phyloP scores from a whole-genome alignment of 2,329 filamentous ascomycete genomes.

The Cyclaneusma minus region DNA sequence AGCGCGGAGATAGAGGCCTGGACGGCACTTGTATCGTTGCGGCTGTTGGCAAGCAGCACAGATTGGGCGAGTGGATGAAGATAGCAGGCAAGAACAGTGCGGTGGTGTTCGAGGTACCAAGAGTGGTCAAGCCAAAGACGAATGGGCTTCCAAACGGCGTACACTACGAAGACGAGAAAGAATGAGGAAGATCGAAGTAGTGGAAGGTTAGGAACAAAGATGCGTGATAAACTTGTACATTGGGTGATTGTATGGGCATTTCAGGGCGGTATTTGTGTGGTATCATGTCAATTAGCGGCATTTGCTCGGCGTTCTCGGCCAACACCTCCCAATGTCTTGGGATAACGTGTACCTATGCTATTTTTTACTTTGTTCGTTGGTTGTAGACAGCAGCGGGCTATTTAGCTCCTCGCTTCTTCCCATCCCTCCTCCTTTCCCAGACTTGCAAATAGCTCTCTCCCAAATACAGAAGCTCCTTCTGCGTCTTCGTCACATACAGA shows the following conservation, averaged over 20 bases:
- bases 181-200: slow-evolving; percentile 3
- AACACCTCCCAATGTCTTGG: slow-evolving; percentile 1
- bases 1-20: slow-evolving; percentile 62
- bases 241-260: no score
- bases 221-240: no score
- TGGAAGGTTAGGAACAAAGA: slow-evolving; percentile 1
- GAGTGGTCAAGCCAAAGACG: slow-evolving; percentile 12
- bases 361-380: no score
- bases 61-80: slow-evolving; percentile 69
- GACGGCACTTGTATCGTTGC: slow-evolving; percentile 71
- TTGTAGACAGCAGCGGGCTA: neutral
- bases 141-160: slow-evolving; percentile 3
- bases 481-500: slow-evolving; percentile 77
- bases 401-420: slow-evolving; percentile 7
- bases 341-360: neutral
- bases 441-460: slow-evolving; percentile 93
- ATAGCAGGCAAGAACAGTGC: slow-evolving; percentile 60
- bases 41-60: slow-evolving; percentile 76
- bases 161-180: slow-evolving; percentile 3
- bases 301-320: slow-evolving; percentile 1
- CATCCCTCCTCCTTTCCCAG: slow-evolving; percentile 68
- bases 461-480: slow-evolving; percentile 78
- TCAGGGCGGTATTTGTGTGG: neutral
- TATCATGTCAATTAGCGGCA: slow-evolving; percentile 1
- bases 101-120: slow-evolving; percentile 72